phyloP scores from a whole-genome alignment of 2,329 filamentous ascomycete genomes.

The Byssoonygena ceratinophila region DNA sequence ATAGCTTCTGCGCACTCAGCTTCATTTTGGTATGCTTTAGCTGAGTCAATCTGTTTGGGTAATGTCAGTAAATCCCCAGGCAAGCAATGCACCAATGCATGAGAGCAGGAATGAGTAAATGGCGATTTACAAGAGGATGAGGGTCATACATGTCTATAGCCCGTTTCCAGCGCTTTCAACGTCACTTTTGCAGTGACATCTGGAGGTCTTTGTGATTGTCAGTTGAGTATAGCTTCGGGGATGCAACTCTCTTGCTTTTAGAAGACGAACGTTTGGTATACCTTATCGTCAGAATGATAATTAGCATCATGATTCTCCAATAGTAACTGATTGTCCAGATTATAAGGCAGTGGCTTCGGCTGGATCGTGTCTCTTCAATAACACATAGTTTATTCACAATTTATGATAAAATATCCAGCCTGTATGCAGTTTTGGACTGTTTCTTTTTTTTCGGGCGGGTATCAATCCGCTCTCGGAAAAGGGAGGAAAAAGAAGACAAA shows the following conservation, averaged over 20 bases:
- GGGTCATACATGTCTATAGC: slow-evolving; percentile 49
- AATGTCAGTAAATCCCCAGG: too few relatives aligned
- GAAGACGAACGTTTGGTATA: slow-evolving; percentile 32
- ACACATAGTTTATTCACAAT: too few relatives aligned
- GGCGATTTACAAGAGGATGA: too few relatives aligned
- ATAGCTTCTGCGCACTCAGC: slow-evolving; percentile 45
- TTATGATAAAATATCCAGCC: too few relatives aligned
- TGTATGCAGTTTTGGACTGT: too few relatives aligned
- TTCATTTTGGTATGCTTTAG: slow-evolving; percentile 50
- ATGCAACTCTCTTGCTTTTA: neutral
- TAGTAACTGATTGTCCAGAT: too few relatives aligned
- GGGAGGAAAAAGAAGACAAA: neutral
- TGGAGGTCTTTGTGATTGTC: slow-evolving; percentile 38
- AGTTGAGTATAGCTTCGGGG: neutral
- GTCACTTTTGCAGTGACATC: slow-evolving; percentile 49
- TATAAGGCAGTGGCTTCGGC: too few relatives aligned
- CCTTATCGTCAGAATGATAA: slow-evolving; percentile 19
- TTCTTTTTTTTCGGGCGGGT: too few relatives aligned
- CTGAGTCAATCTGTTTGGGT: slow-evolving; percentile 44
- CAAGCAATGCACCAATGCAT: too few relatives aligned
- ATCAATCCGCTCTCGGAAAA: neutral
- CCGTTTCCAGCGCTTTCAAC: slow-evolving; percentile 44
- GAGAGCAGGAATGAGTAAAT: too few relatives aligned
- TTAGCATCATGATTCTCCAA: slow-evolving; percentile 13
- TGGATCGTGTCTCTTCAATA: too few relatives aligned